Evolutionary conservation across 2,329 filamentous ascomycete genomes (phyloP).

Genomic region (Teratosphaeria nubilosa): DNA sequence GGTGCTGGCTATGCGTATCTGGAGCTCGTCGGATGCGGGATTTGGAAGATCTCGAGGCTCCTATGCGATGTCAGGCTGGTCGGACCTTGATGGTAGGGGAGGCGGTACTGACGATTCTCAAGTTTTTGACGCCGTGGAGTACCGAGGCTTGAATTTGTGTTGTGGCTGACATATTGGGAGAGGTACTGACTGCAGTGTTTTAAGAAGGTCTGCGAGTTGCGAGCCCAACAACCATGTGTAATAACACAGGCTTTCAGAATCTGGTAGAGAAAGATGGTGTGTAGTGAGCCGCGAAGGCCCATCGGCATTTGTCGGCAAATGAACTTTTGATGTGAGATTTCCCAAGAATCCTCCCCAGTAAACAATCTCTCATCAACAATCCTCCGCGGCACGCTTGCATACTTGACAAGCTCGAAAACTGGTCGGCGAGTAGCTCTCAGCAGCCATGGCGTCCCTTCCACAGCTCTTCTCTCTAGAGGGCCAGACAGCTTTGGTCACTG

Average conservation of each 20-base stretch:
- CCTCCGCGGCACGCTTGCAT: too few species aligned
- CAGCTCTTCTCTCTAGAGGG: conserved; percentile 41
- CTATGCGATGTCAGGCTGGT: conserved; percentile 26
- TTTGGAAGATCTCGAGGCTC: conserved; percentile 41
- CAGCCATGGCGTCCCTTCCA: conserved; percentile 27
- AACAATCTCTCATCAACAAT: too few species aligned
- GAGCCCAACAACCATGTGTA: not conserved
- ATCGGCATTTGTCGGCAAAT: conserved; percentile 4
- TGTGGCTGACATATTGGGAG: not conserved
- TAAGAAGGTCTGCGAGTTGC: not conserved
- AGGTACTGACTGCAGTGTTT: not conserved
- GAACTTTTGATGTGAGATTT: not conserved
- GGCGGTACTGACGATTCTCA: conserved; percentile 41
- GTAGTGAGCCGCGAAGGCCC: not conserved
- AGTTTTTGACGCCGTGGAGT: conserved; percentile 51
- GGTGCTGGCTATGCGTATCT: conserved; percentile 54
- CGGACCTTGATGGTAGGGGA: conserved; percentile 1
- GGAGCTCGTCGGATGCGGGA: conserved; percentile 46
- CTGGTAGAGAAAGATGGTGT: not conserved
- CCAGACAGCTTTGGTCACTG: conserved; percentile 41
- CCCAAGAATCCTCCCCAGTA: not conserved
- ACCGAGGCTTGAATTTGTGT: conserved; percentile 41
- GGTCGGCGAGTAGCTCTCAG: not conserved
- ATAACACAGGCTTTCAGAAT: not conserved
- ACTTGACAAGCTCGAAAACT: too few species aligned